A percentile compares a stretch with the other conserved stretches of the same genome.
Conservation (phyloP, 306 rosid genomes). For the Oemleria cerasiformis region DNA sequence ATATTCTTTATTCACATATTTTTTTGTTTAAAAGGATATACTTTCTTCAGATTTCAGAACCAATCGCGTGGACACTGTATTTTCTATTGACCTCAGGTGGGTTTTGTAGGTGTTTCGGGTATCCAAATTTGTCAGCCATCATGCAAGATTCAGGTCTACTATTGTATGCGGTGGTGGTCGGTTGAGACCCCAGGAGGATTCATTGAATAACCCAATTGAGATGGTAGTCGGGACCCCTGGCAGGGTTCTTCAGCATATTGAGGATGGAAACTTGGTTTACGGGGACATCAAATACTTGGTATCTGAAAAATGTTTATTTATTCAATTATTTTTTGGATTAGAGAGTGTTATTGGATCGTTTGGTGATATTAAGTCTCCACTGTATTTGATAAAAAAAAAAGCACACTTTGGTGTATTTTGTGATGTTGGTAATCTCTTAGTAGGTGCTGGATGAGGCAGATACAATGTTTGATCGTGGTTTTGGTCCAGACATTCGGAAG, state of each 20-base stretch:
- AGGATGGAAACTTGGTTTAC: constrained; percentile 87
- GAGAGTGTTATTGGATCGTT: background rate
- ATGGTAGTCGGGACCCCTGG: constrained; percentile 97
- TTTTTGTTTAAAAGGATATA: background rate
- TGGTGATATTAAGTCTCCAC: background rate
- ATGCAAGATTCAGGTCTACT: constrained; percentile 81
- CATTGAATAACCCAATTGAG: constrained; percentile 74
- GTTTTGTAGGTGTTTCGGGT: constrained; percentile 78
- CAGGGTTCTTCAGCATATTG: constrained; percentile 88
- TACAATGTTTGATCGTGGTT: constrained; percentile 97
- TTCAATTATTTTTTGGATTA: background rate
- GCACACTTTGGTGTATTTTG: constrained; percentile 10
- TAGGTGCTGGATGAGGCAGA: constrained; percentile 98
- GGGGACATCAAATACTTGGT: constrained; percentile 94
- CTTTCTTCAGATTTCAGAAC: constrained; percentile 23
- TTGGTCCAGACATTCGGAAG: constrained; percentile 95
- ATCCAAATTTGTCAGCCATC: constrained; percentile 85
- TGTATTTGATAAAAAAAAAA: background rate
- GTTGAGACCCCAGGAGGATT: constrained; percentile 86
- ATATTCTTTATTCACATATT: background rate
- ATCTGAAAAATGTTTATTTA: constrained; percentile 11
- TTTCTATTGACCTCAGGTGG: constrained; percentile 28
- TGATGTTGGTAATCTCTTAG: constrained; percentile 24
- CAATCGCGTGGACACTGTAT: constrained; percentile 12
- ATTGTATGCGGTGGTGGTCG: constrained; percentile 98